Percentiles rank a stretch among this genome's conserved stretches.
Evolutionary conservation across 352 stramenopile genomes (phyloP).

Genomic region (Paralagenidium karlingii): DNA sequence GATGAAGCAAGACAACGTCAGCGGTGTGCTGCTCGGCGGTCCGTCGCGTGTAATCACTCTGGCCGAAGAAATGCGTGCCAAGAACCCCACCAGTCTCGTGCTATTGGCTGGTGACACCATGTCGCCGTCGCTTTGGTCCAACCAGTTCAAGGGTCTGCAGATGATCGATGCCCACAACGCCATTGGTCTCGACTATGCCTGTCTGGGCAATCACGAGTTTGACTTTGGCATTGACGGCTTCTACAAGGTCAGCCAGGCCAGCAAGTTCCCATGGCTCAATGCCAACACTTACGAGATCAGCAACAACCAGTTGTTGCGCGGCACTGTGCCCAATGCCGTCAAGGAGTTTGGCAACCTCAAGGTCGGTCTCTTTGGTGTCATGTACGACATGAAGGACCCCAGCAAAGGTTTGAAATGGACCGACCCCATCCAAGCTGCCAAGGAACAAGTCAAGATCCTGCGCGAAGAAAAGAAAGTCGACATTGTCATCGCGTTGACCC

Average conservation of each 20-base stretch:
- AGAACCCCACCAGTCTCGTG: slow-evolving; percentile 57
- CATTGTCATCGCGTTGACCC: slow-evolving; percentile 61
- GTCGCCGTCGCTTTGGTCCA: slow-evolving; percentile 71
- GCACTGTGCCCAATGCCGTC: slow-evolving; percentile 31
- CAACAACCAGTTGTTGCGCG: slow-evolving; percentile 28
- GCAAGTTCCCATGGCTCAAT: slow-evolving; percentile 63
- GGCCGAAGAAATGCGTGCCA: slow-evolving; percentile 33
- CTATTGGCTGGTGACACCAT: slow-evolving; percentile 72
- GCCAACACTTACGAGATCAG: slow-evolving; percentile 51
- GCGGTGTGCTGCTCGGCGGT: slow-evolving; percentile 46
- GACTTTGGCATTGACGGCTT: slow-evolving; percentile 70
- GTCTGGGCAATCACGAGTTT: slow-evolving; percentile 73
- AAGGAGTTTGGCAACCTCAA: slow-evolving; percentile 35
- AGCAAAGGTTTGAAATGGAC: slow-evolving; percentile 52
- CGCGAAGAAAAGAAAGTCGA: slow-evolving; percentile 28
- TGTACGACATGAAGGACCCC: slow-evolving; percentile 64
- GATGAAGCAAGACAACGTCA: slow-evolving; percentile 48
- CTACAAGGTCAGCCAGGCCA: slow-evolving; percentile 38
- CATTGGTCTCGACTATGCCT: slow-evolving; percentile 57
- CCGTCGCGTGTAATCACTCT: slow-evolving; percentile 62
- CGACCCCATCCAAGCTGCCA: slow-evolving; percentile 43
- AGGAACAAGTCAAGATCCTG: slow-evolving; percentile 28
- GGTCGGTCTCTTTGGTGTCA: slow-evolving; percentile 57
- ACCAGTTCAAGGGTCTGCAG: slow-evolving; percentile 66
- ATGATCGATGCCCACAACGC: slow-evolving; percentile 69